phyloP scores from a whole-genome alignment of 2,329 filamentous ascomycete species.

The Aspergillus sp. region DNA sequence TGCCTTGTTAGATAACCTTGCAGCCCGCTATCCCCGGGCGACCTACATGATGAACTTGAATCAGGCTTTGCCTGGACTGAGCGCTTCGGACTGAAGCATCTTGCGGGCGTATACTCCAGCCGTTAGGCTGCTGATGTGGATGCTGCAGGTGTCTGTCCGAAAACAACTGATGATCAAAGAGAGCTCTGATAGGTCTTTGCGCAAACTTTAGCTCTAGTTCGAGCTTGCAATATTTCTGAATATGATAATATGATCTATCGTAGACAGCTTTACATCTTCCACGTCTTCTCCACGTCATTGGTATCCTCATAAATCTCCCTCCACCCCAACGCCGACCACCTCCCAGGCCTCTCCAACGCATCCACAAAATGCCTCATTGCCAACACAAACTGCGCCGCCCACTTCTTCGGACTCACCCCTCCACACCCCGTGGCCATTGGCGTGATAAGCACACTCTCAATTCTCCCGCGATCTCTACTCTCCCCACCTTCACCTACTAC shows the following conservation, averaged over 20 bases:
- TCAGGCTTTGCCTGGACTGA: conserved; percentile 31
- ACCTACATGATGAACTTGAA: conserved; percentile 42
- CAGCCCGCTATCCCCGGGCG: neutral
- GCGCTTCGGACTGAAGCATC: conserved; percentile 11
- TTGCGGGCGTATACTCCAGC: conserved; percentile 39
- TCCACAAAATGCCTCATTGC: conserved; percentile 59
- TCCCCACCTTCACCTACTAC: neutral
- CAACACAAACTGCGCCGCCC: conserved; percentile 56
- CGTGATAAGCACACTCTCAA: conserved; percentile 55
- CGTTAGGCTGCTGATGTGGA: conserved; percentile 33
- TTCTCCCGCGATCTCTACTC: conserved; percentile 31
- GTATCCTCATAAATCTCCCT: conserved; percentile 29
- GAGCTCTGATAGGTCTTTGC: conserved; percentile 45
- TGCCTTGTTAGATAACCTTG: neutral
- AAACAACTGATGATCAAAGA: conserved; percentile 43
- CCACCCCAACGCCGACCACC: conserved; percentile 51
- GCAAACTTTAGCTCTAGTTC: neutral
- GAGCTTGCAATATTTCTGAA: neutral
- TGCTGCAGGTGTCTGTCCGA: conserved; percentile 23
- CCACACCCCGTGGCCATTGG: conserved; percentile 58
- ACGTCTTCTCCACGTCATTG: conserved; percentile 35
- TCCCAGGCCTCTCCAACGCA: conserved; percentile 48
- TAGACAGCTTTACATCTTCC: conserved; percentile 16
- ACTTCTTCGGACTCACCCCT: conserved; percentile 50
- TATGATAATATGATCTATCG: neutral